Base-by-base conservation (phyloP, 345 rosid genomes). In the Euphorbia lathyris region DNA sequence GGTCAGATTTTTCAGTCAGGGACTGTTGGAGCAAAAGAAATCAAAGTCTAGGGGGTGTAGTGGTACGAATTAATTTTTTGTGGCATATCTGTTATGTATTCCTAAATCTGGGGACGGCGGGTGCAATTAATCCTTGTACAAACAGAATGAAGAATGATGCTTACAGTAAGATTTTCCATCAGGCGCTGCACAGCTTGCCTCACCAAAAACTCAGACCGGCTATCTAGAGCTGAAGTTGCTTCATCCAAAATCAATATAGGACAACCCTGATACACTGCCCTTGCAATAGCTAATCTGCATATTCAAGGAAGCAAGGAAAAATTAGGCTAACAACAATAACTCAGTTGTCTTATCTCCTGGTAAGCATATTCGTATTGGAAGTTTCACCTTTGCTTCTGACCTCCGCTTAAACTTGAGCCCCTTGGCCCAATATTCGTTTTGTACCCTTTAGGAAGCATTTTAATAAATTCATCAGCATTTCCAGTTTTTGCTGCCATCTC, bases 161-260 rank as follows among this genome's bases (percentile, higher is more conserved):
- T 87, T 79, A 94, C 99, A 11, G 97, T 95, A 67, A 81, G 91
- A 73, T 86, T 90, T 87, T 84, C 79, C 89, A 80, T 90, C 76
- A 95, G 72, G 66, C 85, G 84, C 61, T 88, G 83, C 65, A 92
- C 78, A 22, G 99, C 97, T 83, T 95, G 87, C 80, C 97, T 85
- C 77, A 92, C 92, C 75, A 95, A 70, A 59, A 83, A 73, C 82
- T 92, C 99, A 6, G 97, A 90, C 86, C 82, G 86, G 82, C 93
- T 87, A 84, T 95, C 97, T 65, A 95, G 78, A 27, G 97, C 99
- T 70, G 97, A 95, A 59, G 99, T 95, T 73, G 99, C 99, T 84
- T 95, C 99, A 78, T 95, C 99, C 83, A 95, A 84, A 65, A 95
- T 86, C 81, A 95, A 75, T 74, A 95, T 80, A 19, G 93, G 83